A percentile compares a stretch with the other conserved stretches of the same genome.
These are phyloP conservation scores for Anethum foeniculum DNA, from an alignment of 140 eudicot genomes.

Conservation along the genomic window DNA sequence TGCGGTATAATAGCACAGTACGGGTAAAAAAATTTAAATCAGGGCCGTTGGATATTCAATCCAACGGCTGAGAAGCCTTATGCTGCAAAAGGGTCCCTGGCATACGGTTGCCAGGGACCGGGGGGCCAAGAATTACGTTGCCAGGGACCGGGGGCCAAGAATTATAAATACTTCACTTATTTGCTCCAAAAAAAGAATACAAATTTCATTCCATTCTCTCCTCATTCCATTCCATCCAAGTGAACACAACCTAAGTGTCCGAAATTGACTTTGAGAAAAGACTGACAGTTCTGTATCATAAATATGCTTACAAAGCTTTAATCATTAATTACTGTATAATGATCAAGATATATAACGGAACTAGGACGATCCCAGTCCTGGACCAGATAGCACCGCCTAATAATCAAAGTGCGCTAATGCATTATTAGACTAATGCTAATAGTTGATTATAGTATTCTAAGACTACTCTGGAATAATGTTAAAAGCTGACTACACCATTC, in stretches of 20 bases:
- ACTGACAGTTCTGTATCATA: not conserved
- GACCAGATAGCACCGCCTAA: slow-evolving; percentile 1
- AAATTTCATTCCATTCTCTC: too few species aligned
- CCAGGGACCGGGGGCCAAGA: too few species aligned
- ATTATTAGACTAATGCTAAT: not conserved
- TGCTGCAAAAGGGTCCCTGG: too few species aligned
- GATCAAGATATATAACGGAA: not conserved
- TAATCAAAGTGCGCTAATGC: not conserved
- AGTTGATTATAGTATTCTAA: not conserved
- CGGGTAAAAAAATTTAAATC: too few species aligned
- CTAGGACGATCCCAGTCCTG: not conserved
- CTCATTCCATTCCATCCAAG: too few species aligned
- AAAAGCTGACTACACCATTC: not conserved
- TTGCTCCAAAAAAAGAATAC: too few species aligned
- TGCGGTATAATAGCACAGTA: too few species aligned
- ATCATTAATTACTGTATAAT: not conserved
- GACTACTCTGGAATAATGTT: not conserved
- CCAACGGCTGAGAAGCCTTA: too few species aligned
- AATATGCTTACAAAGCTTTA: not conserved
- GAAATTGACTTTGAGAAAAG: not conserved
- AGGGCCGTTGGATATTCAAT: too few species aligned
- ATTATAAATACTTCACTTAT: too few species aligned
- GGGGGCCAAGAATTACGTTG: too few species aligned
- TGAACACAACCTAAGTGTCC: not conserved
- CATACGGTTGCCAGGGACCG: too few species aligned